Evolutionary conservation across 2,329 filamentous ascomycete genomes (phyloP).

Genomic region (Exophiala sideris): DNA sequence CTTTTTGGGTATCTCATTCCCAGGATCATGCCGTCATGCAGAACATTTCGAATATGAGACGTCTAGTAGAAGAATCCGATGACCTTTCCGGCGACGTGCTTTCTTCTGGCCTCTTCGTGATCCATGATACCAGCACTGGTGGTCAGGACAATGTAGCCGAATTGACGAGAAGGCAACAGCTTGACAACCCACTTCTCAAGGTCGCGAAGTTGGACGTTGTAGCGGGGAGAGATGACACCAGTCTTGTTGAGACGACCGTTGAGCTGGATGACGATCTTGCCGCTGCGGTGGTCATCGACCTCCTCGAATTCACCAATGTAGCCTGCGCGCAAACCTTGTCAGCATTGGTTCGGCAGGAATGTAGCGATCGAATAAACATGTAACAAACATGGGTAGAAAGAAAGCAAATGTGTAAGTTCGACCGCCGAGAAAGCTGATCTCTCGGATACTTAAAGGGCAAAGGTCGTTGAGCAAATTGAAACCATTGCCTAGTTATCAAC

Average conservation of each 20-base stretch:
- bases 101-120: constrained; percentile 98
- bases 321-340: constrained; percentile 58
- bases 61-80: constrained; percentile 98
- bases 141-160: constrained; percentile 98
- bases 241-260: constrained; percentile 99
- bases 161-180: constrained; percentile 98
- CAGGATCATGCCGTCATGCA: constrained; percentile 21
- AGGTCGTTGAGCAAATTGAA: constrained; percentile 73
- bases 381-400: constrained; percentile 62
- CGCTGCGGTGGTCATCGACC: constrained; percentile 98
- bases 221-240: constrained; percentile 97
- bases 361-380: constrained; percentile 94
- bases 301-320: constrained; percentile 99
- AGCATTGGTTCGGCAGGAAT: constrained; percentile 50
- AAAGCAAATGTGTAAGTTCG: constrained; percentile 91
- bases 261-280: constrained; percentile 99
- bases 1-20: constrained; percentile 23
- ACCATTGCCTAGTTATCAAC: constrained; percentile 99
- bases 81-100: constrained; percentile 99
- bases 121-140: constrained; percentile 99
- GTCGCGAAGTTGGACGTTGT: constrained; percentile 97
- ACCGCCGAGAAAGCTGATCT: constrained; percentile 67
- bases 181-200: constrained; percentile 99
- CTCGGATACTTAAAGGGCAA: constrained; percentile 99
- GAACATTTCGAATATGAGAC: background rate